These are phyloP conservation scores for Aureobasidium uvarum DNA, from an alignment of 2,329 filamentous ascomycete genomes.

Conservation along the genomic window DNA sequence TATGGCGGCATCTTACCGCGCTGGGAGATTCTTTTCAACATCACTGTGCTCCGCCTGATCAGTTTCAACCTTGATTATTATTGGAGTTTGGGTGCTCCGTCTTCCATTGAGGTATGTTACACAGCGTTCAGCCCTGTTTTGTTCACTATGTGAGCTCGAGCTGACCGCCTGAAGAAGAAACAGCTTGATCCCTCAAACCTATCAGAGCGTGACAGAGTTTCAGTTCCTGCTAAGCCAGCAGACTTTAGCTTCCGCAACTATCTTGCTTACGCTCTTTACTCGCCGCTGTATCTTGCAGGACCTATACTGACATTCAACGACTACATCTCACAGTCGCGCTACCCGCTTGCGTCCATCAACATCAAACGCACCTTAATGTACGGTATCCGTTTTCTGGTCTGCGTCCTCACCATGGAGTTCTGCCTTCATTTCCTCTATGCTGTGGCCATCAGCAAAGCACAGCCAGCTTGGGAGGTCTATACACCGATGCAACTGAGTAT, in stretches of 20 bases:
- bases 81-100: constrained; percentile 72
- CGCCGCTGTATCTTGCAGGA: constrained; percentile 86
- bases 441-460: constrained; percentile 81
- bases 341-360: constrained; percentile 66
- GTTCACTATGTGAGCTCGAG: background rate
- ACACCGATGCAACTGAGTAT: constrained; percentile 83
- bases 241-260: constrained; percentile 86
- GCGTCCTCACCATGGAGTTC: constrained; percentile 84
- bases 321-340: constrained; percentile 82
- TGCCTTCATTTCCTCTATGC: constrained; percentile 91
- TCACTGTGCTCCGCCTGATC: constrained; percentile 86
- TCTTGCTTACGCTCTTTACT: constrained; percentile 84
- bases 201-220: constrained; percentile 83
- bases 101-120: constrained; percentile 73
- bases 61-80: constrained; percentile 98
- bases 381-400: constrained; percentile 74
- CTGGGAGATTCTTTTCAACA: constrained; percentile 98
- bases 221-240: constrained; percentile 65
- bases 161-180: constrained; percentile 90
- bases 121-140: background rate
- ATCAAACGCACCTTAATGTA: constrained; percentile 71
- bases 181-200: constrained; percentile 84
- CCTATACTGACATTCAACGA: constrained; percentile 98
- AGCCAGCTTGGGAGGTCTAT: constrained; percentile 78
- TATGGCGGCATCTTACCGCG: constrained; percentile 80